phyloP scores from a whole-genome alignment of 148 eudicot genomes.

The Diospyros kaki region DNA sequence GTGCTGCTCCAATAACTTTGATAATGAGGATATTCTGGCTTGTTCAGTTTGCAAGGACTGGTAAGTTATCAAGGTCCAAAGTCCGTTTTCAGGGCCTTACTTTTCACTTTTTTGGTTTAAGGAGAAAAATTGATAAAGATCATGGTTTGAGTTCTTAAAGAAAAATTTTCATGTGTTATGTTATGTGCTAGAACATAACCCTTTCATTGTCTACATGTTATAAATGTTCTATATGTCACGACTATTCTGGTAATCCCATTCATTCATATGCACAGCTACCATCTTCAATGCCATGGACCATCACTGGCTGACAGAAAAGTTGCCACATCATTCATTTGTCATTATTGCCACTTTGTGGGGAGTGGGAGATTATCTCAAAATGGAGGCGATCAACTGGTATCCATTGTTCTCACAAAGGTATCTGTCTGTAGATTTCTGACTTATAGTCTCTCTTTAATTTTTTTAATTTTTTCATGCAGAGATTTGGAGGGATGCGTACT shows the following conservation, averaged over 20 bases:
- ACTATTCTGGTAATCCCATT: constrained; percentile 8
- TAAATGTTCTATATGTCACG: not conserved
- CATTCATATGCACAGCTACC: constrained; percentile 53
- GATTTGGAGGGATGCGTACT: constrained; percentile 48
- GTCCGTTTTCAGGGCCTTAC: constrained; percentile 8
- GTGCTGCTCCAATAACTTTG: constrained; percentile 47
- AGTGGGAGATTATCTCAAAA: constrained; percentile 59
- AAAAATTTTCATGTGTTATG: not conserved
- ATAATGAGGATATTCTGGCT: constrained; percentile 51
- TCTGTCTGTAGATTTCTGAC: not conserved
- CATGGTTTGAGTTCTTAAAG: constrained; percentile 1
- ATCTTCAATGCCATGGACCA: constrained; percentile 54
- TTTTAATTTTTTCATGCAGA: constrained; percentile 36
- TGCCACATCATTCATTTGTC: constrained; percentile 40
- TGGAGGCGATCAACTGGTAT: constrained; percentile 58
- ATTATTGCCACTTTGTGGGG: constrained; percentile 59
- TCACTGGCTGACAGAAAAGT: constrained; percentile 25
- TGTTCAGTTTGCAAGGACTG: constrained; percentile 83
- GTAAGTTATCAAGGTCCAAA: constrained; percentile 43
- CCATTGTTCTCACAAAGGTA: constrained; percentile 20
- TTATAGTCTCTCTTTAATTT: constrained; percentile 7
- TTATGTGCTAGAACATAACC: constrained; percentile 5
- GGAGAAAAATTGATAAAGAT: not conserved
- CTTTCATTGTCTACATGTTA: not conserved
- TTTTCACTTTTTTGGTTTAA: constrained; percentile 3